phyloP scores from a whole-genome alignment of 768 basidiomycete genomes.

The Rhizopogon sp. region DNA sequence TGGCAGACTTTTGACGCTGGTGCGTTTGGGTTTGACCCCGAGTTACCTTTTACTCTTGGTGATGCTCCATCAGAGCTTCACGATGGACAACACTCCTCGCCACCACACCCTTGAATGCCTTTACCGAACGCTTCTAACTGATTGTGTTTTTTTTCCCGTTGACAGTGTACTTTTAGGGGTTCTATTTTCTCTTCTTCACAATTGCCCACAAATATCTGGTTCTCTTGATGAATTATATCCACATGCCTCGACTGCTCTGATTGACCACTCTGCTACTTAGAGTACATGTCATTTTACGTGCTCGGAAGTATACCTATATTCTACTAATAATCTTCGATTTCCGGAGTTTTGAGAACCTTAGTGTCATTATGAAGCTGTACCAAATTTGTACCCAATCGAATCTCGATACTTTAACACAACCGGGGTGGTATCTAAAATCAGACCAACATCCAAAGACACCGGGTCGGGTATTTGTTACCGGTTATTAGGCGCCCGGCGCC shows the following conservation, averaged over 20 bases:
- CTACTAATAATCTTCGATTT: conserved; percentile 17
- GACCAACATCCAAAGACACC: too few relatives aligned
- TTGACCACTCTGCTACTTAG: conserved; percentile 8
- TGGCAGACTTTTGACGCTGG: conserved; percentile 67
- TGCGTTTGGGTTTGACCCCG: conserved; percentile 73
- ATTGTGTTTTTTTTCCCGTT: not conserved
- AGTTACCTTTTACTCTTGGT: conserved; percentile 61
- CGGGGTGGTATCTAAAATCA: too few relatives aligned
- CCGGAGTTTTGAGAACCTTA: not conserved
- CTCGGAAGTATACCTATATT: conserved; percentile 19
- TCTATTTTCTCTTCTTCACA: not conserved
- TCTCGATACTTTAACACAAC: too few relatives aligned
- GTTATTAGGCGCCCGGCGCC: not conserved
- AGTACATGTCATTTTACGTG: conserved; percentile 15
- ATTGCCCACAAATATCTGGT: not conserved
- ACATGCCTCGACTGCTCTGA: conserved; percentile 13
- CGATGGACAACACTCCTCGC: conserved; percentile 24
- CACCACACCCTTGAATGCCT: conserved; percentile 15
- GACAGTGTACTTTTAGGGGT: conserved; percentile 11
- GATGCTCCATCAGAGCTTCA: conserved; percentile 27
- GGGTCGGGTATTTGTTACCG: too few relatives aligned
- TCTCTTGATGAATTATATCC: conserved; percentile 22
- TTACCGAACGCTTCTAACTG: not conserved
- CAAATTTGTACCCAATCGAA: too few relatives aligned
- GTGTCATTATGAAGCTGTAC: not conserved